phyloP scores from a whole-genome alignment of 345 rosid species.

The Euphorbia tirucalli region DNA sequence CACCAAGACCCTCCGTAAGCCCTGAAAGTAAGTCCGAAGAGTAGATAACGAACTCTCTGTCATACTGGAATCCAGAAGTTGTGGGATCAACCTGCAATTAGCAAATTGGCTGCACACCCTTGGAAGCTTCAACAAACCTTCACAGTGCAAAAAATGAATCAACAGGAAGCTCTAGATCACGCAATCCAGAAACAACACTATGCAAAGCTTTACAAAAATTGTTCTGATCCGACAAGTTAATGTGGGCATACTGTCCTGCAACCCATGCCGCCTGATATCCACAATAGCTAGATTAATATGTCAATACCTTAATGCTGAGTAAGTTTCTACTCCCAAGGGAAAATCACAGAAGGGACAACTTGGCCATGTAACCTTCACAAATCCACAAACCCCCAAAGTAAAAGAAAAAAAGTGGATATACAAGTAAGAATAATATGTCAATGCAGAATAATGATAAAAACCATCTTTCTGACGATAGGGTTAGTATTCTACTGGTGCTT shows the following conservation, averaged over 20 bases:
- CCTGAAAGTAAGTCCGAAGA: conserved; percentile 85
- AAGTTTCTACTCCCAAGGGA: too few relatives aligned
- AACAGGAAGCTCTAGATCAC: conserved; percentile 94
- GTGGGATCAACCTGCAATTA: conserved; percentile 57
- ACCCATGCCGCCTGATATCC: conserved; percentile 92
- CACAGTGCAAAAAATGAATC: conserved; percentile 98
- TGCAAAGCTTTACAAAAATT: conserved; percentile 78
- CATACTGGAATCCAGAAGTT: conserved; percentile 67
- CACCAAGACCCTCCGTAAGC: conserved; percentile 73
- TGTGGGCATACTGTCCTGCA: conserved; percentile 92
- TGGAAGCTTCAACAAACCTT: conserved; percentile 90
- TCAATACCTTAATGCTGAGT: conserved; percentile 5
- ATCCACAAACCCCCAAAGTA: conserved; percentile 29
- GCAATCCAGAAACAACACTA: conserved; percentile 86
- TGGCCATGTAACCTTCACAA: conserved; percentile 43
- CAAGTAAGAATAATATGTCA: conserved; percentile 11
- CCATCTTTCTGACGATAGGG: conserved; percentile 95
- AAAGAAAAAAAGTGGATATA: background rate
- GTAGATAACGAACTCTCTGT: conserved; percentile 82
- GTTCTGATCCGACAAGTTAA: conserved; percentile 73
- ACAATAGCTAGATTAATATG: conserved; percentile 24
- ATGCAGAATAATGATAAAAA: background rate
- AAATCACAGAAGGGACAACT: conserved; percentile 22
- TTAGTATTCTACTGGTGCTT: conserved; percentile 65
- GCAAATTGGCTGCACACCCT: conserved; percentile 46